Conservation (phyloP, 2,329 filamentous ascomycete species). For the Talaromyces sp. region DNA sequence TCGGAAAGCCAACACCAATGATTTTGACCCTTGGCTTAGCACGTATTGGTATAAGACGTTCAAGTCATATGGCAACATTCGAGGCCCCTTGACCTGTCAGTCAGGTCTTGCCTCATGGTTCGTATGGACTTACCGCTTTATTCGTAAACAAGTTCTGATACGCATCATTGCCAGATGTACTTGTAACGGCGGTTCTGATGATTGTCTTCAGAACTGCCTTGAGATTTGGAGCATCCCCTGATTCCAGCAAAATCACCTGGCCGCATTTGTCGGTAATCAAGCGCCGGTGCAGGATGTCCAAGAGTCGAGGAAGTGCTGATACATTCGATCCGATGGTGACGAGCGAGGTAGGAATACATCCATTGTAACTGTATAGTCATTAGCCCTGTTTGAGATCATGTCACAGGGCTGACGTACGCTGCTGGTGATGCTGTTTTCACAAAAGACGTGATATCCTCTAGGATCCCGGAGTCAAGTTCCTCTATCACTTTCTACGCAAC, state of each 20-base stretch:
- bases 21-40: constrained; percentile 31
- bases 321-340: constrained; percentile 43
- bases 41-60: constrained; percentile 43
- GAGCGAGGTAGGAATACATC: constrained; percentile 39
- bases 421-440: constrained; percentile 31
- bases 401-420: constrained; percentile 26
- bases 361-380: constrained; percentile 28
- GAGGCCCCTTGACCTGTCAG: constrained; percentile 29
- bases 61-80: constrained; percentile 43
- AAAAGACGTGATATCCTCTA: constrained; percentile 36
- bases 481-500: constrained; percentile 29
- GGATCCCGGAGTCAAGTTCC: constrained; percentile 36
- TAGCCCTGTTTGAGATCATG: neutral
- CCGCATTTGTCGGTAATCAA: constrained; percentile 28
- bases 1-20: constrained; percentile 40
- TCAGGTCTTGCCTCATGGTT: neutral
- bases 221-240: constrained; percentile 42
- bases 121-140: constrained; percentile 26
- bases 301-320: constrained; percentile 35
- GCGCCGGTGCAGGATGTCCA: constrained; percentile 34
- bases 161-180: constrained; percentile 33
- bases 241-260: constrained; percentile 39
- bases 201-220: constrained; percentile 45
- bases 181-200: constrained; percentile 38
- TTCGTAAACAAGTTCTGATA: constrained; percentile 37